Percentiles rank a stretch among this genome's conserved stretches.
Evolutionary conservation across 2,329 filamentous ascomycete species (phyloP).

Genomic region (Sphaerulina musiva): DNA sequence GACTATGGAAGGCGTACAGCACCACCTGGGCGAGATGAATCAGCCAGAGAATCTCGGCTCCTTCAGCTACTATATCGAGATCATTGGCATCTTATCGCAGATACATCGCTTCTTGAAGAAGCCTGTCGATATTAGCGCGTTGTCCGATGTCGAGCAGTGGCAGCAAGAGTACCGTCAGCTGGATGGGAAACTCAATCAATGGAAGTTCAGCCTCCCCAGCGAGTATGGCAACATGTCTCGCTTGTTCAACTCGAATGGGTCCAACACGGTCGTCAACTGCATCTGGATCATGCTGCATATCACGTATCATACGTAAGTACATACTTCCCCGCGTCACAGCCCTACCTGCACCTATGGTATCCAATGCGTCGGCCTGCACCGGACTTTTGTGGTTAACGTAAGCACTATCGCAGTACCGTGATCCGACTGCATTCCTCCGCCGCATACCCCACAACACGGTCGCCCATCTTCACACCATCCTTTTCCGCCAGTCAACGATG

Average conservation of each 20-base stretch:
- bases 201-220: slow-evolving; percentile 75
- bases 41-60: slow-evolving; percentile 76
- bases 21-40: slow-evolving; percentile 45
- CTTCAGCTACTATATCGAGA: slow-evolving; percentile 86
- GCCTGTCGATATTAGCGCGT: slow-evolving; percentile 78
- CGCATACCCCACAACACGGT: slow-evolving; percentile 83
- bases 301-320: slow-evolving; percentile 70
- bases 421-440: slow-evolving; percentile 88
- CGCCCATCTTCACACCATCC: slow-evolving; percentile 81
- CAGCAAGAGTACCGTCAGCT: slow-evolving; percentile 80
- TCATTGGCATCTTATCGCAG: slow-evolving; percentile 76
- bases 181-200: slow-evolving; percentile 69
- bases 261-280: slow-evolving; percentile 65
- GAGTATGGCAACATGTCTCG: slow-evolving; percentile 82
- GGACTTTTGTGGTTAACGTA: slow-evolving; percentile 20
- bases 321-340: background rate
- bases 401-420: slow-evolving; percentile 51
- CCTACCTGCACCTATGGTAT: background rate
- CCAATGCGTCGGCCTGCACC: background rate
- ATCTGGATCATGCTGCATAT: slow-evolving; percentile 88
- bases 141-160: slow-evolving; percentile 83
- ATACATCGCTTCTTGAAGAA: slow-evolving; percentile 85
- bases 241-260: slow-evolving; percentile 57
- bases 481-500: slow-evolving; percentile 80
- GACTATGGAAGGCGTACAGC: slow-evolving; percentile 48